Evolutionary conservation across 1,284 basidiomycete genomes (phyloP), one percentile per base, ranked within the genome.

Genomic region (Porodaedalea pini): DNA sequence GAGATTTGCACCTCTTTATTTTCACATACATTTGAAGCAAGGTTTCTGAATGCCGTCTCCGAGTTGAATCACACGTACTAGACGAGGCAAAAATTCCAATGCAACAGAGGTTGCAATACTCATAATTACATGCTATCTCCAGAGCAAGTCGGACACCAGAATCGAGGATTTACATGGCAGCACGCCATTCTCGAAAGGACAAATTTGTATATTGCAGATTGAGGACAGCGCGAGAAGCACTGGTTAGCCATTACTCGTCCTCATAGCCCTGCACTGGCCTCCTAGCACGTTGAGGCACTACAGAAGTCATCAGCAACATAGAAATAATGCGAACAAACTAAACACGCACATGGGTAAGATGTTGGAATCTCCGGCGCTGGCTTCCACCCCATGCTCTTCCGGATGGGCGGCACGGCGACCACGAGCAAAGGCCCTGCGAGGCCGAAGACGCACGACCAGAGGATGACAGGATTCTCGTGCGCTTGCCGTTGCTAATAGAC

Each of bases 381-480:
- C 65, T 79, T 80, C 71, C 87, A 94, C 36, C 94, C 94, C 51
- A 79, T 74, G 57, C 79, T 73, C 67, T 78, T 83, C 59, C 93
- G 86, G 64, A 96, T 80, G 5, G 90, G 86, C 10, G 94, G 94
- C 10, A 97, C 82, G 47, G 80, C 76, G 41, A 92, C 65, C 50
- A 89, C 88, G 69, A 92, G 75, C 25, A 88, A 71, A 11, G 94
- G 94, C 2, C 94, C 94, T 71, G 81, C 75, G 54, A 75, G 68
- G 44, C 94, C 94, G 60, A 97, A 73, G 53, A 86, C 72, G 69
- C 88, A 78, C 5, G 93, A 91, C 76, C 86, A 97, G 78, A 96
- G 95, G 71, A 97, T 83, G 67, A 92, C 90, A 36, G 94, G 94
- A 66, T 85, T 85, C 75, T 97, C 94, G 76, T 98, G 95, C 36